Base-by-base conservation (phyloP, 805 yeast species). In the Yarrowia porcina region DNA sequence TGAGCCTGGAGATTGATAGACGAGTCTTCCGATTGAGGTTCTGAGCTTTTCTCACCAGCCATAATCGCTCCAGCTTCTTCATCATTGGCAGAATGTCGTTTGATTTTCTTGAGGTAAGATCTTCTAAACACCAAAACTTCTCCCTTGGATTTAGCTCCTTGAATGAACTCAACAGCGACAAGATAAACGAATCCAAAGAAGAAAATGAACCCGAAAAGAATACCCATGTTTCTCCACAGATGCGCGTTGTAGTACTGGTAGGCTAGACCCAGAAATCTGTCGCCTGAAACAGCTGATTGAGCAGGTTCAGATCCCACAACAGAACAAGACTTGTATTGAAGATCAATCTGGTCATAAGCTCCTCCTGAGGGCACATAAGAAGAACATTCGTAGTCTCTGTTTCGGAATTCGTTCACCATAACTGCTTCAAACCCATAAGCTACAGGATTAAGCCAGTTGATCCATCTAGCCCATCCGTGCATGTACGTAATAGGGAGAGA, bases 401-500 rank as follows among this genome's bases (percentile, higher is more conserved):
- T 67, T 17, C 79, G 70, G 44, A 81, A 82, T 68, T 81, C 84
- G 65, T 79, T 79, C 2, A 74, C 73, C 72, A 81, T 74, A 66
- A 80, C 69, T 2, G 80, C 71, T 68, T 80, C 84, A 64, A 78
- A 80, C 3, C 75, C 74, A 64, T 80, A 80, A 8, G 73, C 76
- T 27, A 79, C 69, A 0, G 83, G 83, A 65, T 80, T 73, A 39
- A 80, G 63, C 65, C 76, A 80, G 64, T 74, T 76, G 64, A 81
- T 76, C 84, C 84, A 81, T 60, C 80, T 70, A 64, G 79, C 75
- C 84, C 84, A 81, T 2, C 79, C 80, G 57, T 72, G 77, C 82
- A 80, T 80, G 59, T 74, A 65, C 5, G 72, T 72, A 11, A 74
- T 72, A 3, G 83, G 83, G 64, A 80, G 76, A 12, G 76, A 77